Percentiles rank a stretch among this genome's conserved stretches.
Evolutionary conservation across 257 asterid genomes (phyloP).

Genomic region (Misopates orontium): DNA sequence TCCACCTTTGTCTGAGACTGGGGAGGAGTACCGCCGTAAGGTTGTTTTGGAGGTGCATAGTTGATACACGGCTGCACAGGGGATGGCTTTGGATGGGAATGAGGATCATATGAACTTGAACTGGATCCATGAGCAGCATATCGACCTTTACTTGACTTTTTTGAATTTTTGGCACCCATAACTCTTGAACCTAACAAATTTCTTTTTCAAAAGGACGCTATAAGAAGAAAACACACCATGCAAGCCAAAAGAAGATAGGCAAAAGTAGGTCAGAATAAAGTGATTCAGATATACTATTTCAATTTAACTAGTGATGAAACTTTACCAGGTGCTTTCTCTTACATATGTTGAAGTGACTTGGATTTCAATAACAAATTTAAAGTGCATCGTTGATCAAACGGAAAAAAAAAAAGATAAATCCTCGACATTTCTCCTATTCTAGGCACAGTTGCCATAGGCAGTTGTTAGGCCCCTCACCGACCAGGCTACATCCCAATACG

Average conservation of each 20-base stretch:
- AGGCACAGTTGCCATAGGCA: not conserved
- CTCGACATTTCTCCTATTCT: not conserved
- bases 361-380: too few relatives aligned
- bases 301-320: too few relatives aligned
- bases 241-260: conserved; percentile 19
- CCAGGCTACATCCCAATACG: too few relatives aligned
- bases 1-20: conserved; percentile 59
- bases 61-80: conserved; percentile 58
- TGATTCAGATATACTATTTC: too few relatives aligned
- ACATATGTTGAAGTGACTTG: too few relatives aligned
- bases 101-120: conserved; percentile 47
- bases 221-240: conserved; percentile 3
- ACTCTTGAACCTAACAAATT: conserved; percentile 29
- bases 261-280: not conserved
- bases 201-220: not conserved
- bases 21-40: conserved; percentile 55
- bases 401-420: too few relatives aligned
- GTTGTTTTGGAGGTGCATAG: conserved; percentile 52
- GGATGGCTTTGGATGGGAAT: conserved; percentile 50
- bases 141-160: conserved; percentile 59
- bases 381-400: too few relatives aligned
- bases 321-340: too few relatives aligned
- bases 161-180: conserved; percentile 89
- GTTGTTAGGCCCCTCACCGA: too few relatives aligned
- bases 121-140: conserved; percentile 71